These are phyloP conservation scores for Strigomonas galati DNA, from an alignment of 208 protist genomes.

Conservation along the genomic window DNA sequence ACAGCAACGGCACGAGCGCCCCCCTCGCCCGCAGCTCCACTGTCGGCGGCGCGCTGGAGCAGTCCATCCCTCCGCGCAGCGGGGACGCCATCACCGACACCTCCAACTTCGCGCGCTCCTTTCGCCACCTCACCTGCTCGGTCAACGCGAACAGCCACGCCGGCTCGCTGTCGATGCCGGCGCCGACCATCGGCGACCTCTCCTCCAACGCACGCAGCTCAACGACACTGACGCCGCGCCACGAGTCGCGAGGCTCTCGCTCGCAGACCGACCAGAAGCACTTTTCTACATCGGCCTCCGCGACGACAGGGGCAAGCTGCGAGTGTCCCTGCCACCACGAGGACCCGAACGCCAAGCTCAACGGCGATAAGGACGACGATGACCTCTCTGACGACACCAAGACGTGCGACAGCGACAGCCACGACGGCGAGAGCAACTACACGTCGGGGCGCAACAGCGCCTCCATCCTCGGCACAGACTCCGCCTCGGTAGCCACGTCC, in stretches of 20 bases:
- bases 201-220: not conserved
- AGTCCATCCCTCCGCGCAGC: constrained; percentile 7
- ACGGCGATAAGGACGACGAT: not conserved
- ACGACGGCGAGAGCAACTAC: constrained; percentile 24
- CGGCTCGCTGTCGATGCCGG: not conserved
- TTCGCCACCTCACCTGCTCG: constrained; percentile 19
- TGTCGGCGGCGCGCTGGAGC: not conserved
- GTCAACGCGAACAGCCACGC: constrained; percentile 14
- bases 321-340: not conserved
- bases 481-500: too few species aligned
- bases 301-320: too few species aligned
- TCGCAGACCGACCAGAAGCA: not conserved
- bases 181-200: constrained; percentile 8
- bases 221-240: not conserved
- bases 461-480: constrained; percentile 17
- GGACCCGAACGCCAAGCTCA: not conserved
- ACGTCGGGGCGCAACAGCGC: constrained; percentile 18
- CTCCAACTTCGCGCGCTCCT: constrained; percentile 14
- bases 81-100: constrained; percentile 14
- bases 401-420: not conserved
- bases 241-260: not conserved
- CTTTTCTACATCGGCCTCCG: too few species aligned
- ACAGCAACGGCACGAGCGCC: not conserved
- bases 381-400: not conserved
- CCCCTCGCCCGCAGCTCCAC: constrained; percentile 4